Conservation (phyloP, 441 rosid species). For the Metrosideros polymorpha region DNA sequence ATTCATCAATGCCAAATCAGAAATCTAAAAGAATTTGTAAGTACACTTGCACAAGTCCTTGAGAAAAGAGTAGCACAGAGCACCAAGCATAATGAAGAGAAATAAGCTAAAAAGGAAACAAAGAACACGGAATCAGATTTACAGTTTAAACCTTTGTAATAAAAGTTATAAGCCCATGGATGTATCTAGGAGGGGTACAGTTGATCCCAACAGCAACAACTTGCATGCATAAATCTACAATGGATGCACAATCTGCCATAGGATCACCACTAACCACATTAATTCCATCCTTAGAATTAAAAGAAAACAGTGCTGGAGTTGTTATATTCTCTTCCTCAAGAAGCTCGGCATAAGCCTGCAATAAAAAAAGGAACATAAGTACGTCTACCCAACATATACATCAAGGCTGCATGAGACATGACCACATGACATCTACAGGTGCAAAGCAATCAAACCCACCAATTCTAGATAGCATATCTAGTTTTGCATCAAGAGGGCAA, state of each 20-base stretch:
- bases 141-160: constrained; percentile 29
- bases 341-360: constrained; percentile 79
- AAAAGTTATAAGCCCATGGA: constrained; percentile 46
- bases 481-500: neutral
- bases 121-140: neutral
- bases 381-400: neutral
- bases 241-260: constrained; percentile 47
- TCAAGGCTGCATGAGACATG: neutral
- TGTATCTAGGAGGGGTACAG: constrained; percentile 73
- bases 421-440: neutral
- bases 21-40: neutral
- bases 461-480: neutral
- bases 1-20: neutral
- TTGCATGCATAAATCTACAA: constrained; percentile 66
- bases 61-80: neutral
- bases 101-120: neutral
- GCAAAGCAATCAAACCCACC: neutral
- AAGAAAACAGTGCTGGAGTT: constrained; percentile 81
- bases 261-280: constrained; percentile 74
- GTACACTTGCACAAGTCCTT: neutral
- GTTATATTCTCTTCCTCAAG: constrained; percentile 52
- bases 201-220: constrained; percentile 79
- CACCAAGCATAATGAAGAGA: neutral
- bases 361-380: neutral
- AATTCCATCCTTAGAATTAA: constrained; percentile 60